Evolutionary conservation across 768 basidiomycete species (phyloP).

Genomic region (Strobilomyces confusus): DNA sequence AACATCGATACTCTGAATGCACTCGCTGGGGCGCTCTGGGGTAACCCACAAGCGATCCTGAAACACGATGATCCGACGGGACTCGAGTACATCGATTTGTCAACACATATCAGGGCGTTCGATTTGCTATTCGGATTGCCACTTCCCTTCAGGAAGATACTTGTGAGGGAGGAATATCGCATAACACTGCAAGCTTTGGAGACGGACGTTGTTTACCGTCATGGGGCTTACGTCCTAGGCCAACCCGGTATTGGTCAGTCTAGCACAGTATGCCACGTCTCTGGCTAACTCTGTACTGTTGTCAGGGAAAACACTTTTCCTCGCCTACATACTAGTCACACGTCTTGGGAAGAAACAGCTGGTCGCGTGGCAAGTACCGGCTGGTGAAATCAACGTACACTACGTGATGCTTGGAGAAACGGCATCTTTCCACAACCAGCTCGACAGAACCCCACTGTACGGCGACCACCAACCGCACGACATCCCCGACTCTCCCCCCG

Average conservation of each 20-base stretch:
- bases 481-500: too few species aligned
- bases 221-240: background rate
- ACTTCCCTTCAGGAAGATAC: constrained; percentile 28
- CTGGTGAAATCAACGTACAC: too few species aligned
- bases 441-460: too few species aligned
- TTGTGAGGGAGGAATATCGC: background rate
- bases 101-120: too few species aligned
- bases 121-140: too few species aligned
- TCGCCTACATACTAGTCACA: too few species aligned
- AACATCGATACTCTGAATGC: too few species aligned
- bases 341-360: background rate
- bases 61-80: too few species aligned
- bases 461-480: too few species aligned
- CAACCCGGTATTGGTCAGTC: background rate
- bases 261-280: background rate
- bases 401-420: background rate
- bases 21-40: too few species aligned
- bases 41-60: too few species aligned
- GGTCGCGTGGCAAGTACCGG: background rate
- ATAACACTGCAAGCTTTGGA: background rate
- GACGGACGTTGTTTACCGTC: background rate
- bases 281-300: background rate
- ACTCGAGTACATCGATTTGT: too few species aligned
- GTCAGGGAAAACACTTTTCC: background rate
- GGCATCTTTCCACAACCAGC: background rate